phyloP scores from a whole-genome alignment of 1,139 yeast genomes.

The Pneumocystis canis region DNA sequence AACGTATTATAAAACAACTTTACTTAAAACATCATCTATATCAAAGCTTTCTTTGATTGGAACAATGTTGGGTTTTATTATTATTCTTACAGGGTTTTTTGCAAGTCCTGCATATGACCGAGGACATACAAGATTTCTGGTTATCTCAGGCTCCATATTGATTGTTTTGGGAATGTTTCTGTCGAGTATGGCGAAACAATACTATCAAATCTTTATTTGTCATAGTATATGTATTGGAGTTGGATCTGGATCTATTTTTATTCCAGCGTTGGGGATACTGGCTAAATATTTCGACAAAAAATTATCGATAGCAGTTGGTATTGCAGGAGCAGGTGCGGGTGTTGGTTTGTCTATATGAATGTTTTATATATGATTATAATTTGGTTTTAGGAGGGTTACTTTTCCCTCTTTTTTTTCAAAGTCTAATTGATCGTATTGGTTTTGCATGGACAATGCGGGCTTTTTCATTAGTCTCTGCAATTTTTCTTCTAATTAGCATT shows the following conservation, averaged over 20 bases:
- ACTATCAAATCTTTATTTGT: constrained; percentile 36
- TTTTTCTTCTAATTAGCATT: not conserved
- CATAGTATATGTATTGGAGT: constrained; percentile 15
- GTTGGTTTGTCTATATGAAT: not conserved
- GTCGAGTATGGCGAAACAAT: constrained; percentile 35
- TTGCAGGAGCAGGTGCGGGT: constrained; percentile 15
- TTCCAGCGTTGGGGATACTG: constrained; percentile 12
- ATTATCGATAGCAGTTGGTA: constrained; percentile 13
- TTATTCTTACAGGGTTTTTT: constrained; percentile 41
- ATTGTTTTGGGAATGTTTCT: constrained; percentile 39
- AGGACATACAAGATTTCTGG: constrained; percentile 19
- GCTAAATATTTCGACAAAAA: constrained; percentile 14
- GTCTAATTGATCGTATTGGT: constrained; percentile 22
- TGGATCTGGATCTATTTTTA: constrained; percentile 13
- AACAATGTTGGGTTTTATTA: constrained; percentile 40
- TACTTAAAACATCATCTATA: constrained; percentile 30
- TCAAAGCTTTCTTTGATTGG: constrained; percentile 52
- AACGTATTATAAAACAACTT: constrained; percentile 37
- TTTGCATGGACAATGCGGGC: constrained; percentile 21
- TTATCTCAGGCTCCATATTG: constrained; percentile 34
- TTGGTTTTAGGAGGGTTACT: constrained; percentile 21
- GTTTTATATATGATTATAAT: not conserved
- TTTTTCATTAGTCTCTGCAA: not conserved
- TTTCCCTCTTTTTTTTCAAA: constrained; percentile 22
- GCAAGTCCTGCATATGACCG: constrained; percentile 48